Evolutionary conservation across 495 filamentous ascomycete genomes (phyloP).

Genomic region (Lentithecium fluviatile): DNA sequence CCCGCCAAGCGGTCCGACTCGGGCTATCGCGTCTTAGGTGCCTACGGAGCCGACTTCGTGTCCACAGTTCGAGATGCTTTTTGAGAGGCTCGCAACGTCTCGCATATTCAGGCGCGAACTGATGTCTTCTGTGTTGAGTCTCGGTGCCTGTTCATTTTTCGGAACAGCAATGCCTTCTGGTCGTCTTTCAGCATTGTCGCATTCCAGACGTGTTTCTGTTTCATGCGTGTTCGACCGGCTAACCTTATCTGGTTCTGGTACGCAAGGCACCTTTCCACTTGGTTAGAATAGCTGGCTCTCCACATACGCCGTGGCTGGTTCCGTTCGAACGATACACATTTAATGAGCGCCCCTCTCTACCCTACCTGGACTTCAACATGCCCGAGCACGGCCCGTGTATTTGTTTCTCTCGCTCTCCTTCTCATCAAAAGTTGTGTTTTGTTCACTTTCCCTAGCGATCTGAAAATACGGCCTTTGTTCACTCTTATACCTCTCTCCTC

Average conservation of each 20-base stretch:
- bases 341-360: conserved; percentile 10
- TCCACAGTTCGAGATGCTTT: not conserved
- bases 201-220: conserved; percentile 9
- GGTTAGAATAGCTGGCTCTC: conserved; percentile 9
- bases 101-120: conserved; percentile 5
- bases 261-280: conserved; percentile 12
- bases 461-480: conserved; percentile 6
- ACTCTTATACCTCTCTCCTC: conserved; percentile 1
- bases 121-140: not conserved
- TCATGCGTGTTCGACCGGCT: conserved; percentile 2
- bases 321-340: conserved; percentile 10
- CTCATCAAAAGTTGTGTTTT: conserved; percentile 18
- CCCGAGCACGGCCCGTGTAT: conserved; percentile 4
- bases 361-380: conserved; percentile 1
- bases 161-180: conserved; percentile 5
- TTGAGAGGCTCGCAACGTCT: conserved; percentile 10
- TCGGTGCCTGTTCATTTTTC: not conserved
- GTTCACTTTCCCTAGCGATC: not conserved
- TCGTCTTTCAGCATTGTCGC: conserved; percentile 7
- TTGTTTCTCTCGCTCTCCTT: conserved; percentile 11
- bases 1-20: conserved; percentile 4
- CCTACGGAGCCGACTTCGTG: not conserved
- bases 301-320: not conserved
- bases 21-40: conserved; percentile 33
- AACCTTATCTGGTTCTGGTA: conserved; percentile 9